Conservation (phyloP, 257 asterid species). For the Solanum chilense region DNA sequence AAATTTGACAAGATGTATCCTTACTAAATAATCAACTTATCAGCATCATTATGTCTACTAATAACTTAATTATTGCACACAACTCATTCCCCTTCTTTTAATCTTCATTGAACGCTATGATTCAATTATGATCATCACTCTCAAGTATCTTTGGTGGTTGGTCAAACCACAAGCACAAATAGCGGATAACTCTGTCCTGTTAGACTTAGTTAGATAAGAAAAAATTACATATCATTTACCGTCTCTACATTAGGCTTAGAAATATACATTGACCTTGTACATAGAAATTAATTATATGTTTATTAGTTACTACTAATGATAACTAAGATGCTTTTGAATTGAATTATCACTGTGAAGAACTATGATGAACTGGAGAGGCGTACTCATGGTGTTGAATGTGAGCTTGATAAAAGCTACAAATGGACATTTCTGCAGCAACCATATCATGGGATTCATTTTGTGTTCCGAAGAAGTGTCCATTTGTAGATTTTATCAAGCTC, state of each 20-base stretch:
- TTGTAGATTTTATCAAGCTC: too few species aligned
- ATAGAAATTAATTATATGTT: too few species aligned
- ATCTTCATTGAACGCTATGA: slow-evolving; percentile 4
- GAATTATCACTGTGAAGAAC: too few species aligned
- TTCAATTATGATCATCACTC: slow-evolving; percentile 22
- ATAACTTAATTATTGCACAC: neutral
- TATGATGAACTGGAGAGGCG: too few species aligned
- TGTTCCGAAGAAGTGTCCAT: too few species aligned
- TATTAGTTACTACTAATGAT: too few species aligned
- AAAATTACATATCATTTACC: neutral
- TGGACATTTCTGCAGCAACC: slow-evolving; percentile 49
- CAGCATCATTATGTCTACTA: slow-evolving; percentile 9
- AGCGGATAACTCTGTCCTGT: neutral
- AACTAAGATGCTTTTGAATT: too few species aligned
- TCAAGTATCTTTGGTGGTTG: slow-evolving; percentile 11
- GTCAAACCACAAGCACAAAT: neutral
- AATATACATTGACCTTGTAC: too few species aligned
- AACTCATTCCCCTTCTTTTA: neutral
- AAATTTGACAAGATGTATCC: slow-evolving; percentile 23
- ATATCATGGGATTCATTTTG: neutral
- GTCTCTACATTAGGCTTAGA: too few species aligned
- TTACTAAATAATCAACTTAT: slow-evolving; percentile 19
- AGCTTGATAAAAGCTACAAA: slow-evolving; percentile 23
- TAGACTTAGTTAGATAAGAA: neutral
- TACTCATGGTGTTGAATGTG: neutral